Conservation (phyloP, 2,329 filamentous ascomycete genomes). For the Alternaria panax region DNA sequence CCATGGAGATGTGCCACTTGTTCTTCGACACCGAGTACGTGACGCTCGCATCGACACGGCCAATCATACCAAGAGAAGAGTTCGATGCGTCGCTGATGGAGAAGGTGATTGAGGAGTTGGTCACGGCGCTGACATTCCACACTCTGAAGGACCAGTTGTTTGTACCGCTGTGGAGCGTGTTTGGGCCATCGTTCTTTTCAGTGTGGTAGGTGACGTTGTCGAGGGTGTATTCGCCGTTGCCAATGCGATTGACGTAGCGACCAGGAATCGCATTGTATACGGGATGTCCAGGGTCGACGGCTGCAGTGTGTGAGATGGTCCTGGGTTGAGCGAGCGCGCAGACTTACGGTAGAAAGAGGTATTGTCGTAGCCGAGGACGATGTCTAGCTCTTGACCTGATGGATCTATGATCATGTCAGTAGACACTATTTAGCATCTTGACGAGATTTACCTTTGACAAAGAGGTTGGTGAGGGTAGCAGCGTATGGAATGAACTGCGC, state of each 20-base stretch:
- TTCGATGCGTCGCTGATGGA: slow-evolving; percentile 40
- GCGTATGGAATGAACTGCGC: slow-evolving; percentile 48
- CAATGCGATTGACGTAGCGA: slow-evolving; percentile 46
- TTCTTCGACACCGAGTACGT: slow-evolving; percentile 44
- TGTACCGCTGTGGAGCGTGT: slow-evolving; percentile 44
- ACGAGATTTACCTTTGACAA: slow-evolving; percentile 35
- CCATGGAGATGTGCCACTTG: slow-evolving; percentile 45
- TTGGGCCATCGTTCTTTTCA: slow-evolving; percentile 42
- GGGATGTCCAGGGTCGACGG: slow-evolving; percentile 45
- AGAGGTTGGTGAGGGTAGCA: slow-evolving; percentile 45
- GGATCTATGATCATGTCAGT: slow-evolving; percentile 33
- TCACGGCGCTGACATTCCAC: slow-evolving; percentile 40
- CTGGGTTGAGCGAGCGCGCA: neutral
- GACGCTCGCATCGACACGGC: slow-evolving; percentile 38
- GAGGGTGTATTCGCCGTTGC: slow-evolving; percentile 40
- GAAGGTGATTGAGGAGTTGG: slow-evolving; percentile 42
- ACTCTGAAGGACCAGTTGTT: slow-evolving; percentile 45
- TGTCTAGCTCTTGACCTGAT: slow-evolving; percentile 40
- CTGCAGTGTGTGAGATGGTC: slow-evolving; percentile 25
- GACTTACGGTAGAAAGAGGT: slow-evolving; percentile 45
- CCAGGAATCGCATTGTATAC: slow-evolving; percentile 47
- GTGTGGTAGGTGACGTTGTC: slow-evolving; percentile 40
- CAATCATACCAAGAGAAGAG: slow-evolving; percentile 41
- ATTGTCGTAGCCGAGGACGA: slow-evolving; percentile 46
- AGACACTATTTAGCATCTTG: neutral